These are phyloP conservation scores for Fraxinus latifolia DNA, from an alignment of 305 asterid species.

Conservation along the genomic window DNA sequence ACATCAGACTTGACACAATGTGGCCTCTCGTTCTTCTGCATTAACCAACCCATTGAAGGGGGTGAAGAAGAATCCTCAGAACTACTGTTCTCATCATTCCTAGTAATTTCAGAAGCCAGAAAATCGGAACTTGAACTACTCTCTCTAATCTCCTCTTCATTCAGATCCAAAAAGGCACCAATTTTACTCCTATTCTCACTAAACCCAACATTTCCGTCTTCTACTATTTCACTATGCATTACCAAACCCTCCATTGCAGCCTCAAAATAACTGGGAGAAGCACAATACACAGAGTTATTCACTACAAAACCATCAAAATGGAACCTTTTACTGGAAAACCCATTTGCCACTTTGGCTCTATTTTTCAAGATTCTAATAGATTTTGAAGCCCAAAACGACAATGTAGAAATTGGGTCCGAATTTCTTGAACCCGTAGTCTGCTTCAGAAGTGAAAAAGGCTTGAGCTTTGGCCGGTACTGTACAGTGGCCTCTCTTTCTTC, in stretches of 20 bases:
- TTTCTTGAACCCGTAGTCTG: slow-evolving; percentile 28
- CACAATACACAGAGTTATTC: background rate
- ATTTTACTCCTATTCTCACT: slow-evolving; percentile 18
- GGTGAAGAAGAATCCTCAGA: slow-evolving; percentile 54
- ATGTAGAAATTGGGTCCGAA: slow-evolving; percentile 32
- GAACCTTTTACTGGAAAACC: slow-evolving; percentile 36
- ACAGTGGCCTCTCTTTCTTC: slow-evolving; percentile 30
- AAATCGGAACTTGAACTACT: slow-evolving; percentile 50
- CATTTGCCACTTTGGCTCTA: slow-evolving; percentile 32
- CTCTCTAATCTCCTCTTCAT: slow-evolving; percentile 41
- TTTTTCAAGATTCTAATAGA: slow-evolving; percentile 41
- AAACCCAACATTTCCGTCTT: background rate
- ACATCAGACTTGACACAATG: slow-evolving; percentile 32
- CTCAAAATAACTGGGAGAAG: background rate
- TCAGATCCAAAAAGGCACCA: slow-evolving; percentile 22
- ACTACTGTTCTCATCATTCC: slow-evolving; percentile 44
- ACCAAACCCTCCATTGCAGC: background rate
- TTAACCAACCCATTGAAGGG: slow-evolving; percentile 39
- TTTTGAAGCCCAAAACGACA: slow-evolving; percentile 51
- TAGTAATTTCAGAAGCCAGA: slow-evolving; percentile 50
- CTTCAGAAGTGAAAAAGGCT: slow-evolving; percentile 25
- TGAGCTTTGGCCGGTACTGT: slow-evolving; percentile 27
- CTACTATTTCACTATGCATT: background rate
- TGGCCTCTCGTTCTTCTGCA: slow-evolving; percentile 28
- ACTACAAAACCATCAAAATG: background rate